phyloP scores from a whole-genome alignment of 1,284 basidiomycete genomes.

The Hemileia vastatrix region DNA sequence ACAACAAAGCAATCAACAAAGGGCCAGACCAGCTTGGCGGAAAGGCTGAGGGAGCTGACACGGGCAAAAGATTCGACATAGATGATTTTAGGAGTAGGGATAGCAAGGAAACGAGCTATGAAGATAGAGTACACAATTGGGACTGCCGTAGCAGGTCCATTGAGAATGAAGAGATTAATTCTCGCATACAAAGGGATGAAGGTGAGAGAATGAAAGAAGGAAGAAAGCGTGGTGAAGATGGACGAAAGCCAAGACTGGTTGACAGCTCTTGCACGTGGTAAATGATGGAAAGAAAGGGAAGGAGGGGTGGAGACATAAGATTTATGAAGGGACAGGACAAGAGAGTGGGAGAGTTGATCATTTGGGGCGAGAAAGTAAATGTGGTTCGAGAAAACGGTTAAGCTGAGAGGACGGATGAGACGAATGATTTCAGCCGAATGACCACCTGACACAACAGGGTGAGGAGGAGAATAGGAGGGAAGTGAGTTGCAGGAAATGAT shows the following conservation, averaged over 20 bases:
- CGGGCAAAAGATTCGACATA: slow-evolving; percentile 95
- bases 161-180: slow-evolving; percentile 73
- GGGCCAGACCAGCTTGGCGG: slow-evolving; percentile 66
- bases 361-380: not conserved
- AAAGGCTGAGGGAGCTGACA: slow-evolving; percentile 68
- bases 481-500: too few species aligned
- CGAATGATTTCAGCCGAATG: slow-evolving; percentile 82
- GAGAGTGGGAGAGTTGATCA: not conserved
- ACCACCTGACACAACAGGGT: too few species aligned
- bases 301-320: not conserved
- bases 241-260: slow-evolving; percentile 66
- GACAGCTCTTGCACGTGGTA: slow-evolving; percentile 49
- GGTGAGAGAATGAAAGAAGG: slow-evolving; percentile 51
- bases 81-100: slow-evolving; percentile 63
- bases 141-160: slow-evolving; percentile 92
- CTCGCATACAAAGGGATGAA: slow-evolving; percentile 50
- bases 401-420: slow-evolving; percentile 61
- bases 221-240: slow-evolving; percentile 53
- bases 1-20: slow-evolving; percentile 66
- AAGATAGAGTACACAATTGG: slow-evolving; percentile 51
- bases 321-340: not conserved
- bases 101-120: slow-evolving; percentile 58
- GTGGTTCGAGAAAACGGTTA: slow-evolving; percentile 67
- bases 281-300: slow-evolving; percentile 26
- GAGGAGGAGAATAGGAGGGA: too few species aligned